phyloP scores from a whole-genome alignment of 805 yeast genomes.

The Candida endomychidarum region DNA sequence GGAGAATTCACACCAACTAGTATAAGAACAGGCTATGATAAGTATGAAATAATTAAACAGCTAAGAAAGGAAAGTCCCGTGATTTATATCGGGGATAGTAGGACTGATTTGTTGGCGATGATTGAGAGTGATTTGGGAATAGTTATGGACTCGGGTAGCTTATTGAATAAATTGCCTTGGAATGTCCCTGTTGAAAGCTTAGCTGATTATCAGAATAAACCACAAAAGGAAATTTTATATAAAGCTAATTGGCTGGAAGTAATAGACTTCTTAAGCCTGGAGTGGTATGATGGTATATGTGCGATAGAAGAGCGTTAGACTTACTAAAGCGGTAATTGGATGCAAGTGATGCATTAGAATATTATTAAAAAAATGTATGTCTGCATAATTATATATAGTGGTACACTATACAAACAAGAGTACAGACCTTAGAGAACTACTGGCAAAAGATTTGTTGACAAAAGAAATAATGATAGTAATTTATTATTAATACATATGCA shows the following conservation, averaged over 20 bases:
- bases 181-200: slow-evolving; percentile 1
- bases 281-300: background rate
- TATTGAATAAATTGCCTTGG: slow-evolving; percentile 22
- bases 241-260: slow-evolving; percentile 5
- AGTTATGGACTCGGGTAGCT: slow-evolving; percentile 39
- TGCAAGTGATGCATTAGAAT: too few species aligned
- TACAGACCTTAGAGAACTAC: too few species aligned
- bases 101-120: slow-evolving; percentile 56
- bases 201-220: background rate
- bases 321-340: too few species aligned
- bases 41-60: slow-evolving; percentile 25
- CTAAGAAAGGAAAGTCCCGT: slow-evolving; percentile 18
- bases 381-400: too few species aligned
- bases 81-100: slow-evolving; percentile 61
- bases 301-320: too few species aligned
- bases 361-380: too few species aligned
- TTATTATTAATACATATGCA: slow-evolving; percentile 3
- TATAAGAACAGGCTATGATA: slow-evolving; percentile 57
- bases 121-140: slow-evolving; percentile 48
- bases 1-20: slow-evolving; percentile 26
- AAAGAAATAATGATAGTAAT: background rate
- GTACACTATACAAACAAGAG: too few species aligned
- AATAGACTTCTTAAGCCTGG: slow-evolving; percentile 1
- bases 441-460: too few species aligned
- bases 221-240: background rate